Conservation (phyloP, 768 basidiomycete genomes). For the Tylopilus vinaceipallidus region DNA sequence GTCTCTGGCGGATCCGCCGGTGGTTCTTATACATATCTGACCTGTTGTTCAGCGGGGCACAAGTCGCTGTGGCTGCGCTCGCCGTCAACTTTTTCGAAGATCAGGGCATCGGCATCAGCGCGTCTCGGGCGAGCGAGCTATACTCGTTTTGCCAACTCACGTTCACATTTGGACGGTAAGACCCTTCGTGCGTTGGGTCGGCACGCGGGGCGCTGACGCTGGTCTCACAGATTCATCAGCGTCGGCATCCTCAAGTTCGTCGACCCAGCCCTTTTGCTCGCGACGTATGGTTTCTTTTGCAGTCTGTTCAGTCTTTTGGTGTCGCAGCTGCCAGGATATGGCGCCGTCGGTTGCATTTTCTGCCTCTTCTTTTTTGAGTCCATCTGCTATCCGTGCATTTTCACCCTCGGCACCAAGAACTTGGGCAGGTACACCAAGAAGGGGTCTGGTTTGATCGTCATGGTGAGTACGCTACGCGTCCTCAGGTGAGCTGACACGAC, state of each 20-base stretch:
- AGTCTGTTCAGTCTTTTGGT: slow-evolving; percentile 50
- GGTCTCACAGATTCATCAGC: slow-evolving; percentile 51
- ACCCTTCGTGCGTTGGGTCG: background rate
- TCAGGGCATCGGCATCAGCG: slow-evolving; percentile 52
- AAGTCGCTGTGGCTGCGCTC: slow-evolving; percentile 64
- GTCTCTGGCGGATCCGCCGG: slow-evolving; percentile 18
- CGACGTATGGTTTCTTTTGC: slow-evolving; percentile 51
- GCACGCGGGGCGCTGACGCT: slow-evolving; percentile 9
- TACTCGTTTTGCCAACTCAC: slow-evolving; percentile 75
- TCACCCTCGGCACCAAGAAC: slow-evolving; percentile 65
- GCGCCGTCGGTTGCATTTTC: slow-evolving; percentile 61
- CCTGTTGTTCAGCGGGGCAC: slow-evolving; percentile 47
- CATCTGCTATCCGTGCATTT: slow-evolving; percentile 70
- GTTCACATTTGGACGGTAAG: slow-evolving; percentile 59
- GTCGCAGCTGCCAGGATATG: slow-evolving; percentile 48
- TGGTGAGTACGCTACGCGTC: slow-evolving; percentile 35
- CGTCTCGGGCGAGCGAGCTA: slow-evolving; percentile 55
- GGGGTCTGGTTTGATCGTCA: slow-evolving; percentile 63
- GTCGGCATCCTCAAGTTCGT: slow-evolving; percentile 59
- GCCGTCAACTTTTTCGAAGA: slow-evolving; percentile 71
- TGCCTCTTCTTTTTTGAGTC: slow-evolving; percentile 73
- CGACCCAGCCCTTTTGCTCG: slow-evolving; percentile 63
- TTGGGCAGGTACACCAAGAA: slow-evolving; percentile 58
- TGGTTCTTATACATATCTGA: background rate
- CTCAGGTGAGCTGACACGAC: background rate